Evolutionary conservation across 208 protist species (phyloP), one percentile per base, ranked within the genome.

Genomic region (Acanthamoeba castellanii): DNA sequence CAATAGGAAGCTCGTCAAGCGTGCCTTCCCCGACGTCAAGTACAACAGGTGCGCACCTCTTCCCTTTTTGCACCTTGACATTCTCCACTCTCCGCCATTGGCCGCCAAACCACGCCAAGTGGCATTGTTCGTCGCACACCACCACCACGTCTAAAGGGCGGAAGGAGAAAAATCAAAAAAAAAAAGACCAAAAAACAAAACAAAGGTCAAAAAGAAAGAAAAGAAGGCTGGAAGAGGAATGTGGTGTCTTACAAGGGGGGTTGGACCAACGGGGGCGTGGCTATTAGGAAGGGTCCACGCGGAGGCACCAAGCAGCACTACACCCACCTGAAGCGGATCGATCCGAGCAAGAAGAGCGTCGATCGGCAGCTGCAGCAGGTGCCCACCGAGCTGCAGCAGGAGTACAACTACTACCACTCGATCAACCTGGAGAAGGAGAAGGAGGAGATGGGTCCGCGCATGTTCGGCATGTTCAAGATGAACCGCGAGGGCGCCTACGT

Each of bases 291-390:
- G 57, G 82, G 82, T 2, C 82, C 82, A 2, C 82, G 82, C 4
- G 82, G 82, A 37, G 30, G 50, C n/a, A 47, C 82, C 82, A 37
- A 47, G 47, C 82, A 89, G n/a, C 82, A 89, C 82, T 89, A 89
- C 57, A 89, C 82, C 4, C 82, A 89, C 50, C 82, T 89, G 2
- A 89, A 89, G 82, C 2, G 50, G 20, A 89, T 89, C 16, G 50
- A 89, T 22, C 82, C 45, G 7, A 22, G 14, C 82, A 89, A 61
- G 50, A 89, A 13, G 22, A 50, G 72, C 72, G 7, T 45, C 9
- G 34, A 81, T 13, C 68, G 68, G 4, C 68, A 76, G 34, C 34
- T 76, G n/a, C 68, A 76, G 18, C 68, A 76, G 27, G 68, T 76
- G 27, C 68, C 68, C 68, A 27, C 68, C 68, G 68, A 76, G 68